Evolutionary conservation across 2,329 filamentous ascomycete species (phyloP), one percentile per base, ranked within the genome.

Genomic region (Exophiala spinifera): DNA sequence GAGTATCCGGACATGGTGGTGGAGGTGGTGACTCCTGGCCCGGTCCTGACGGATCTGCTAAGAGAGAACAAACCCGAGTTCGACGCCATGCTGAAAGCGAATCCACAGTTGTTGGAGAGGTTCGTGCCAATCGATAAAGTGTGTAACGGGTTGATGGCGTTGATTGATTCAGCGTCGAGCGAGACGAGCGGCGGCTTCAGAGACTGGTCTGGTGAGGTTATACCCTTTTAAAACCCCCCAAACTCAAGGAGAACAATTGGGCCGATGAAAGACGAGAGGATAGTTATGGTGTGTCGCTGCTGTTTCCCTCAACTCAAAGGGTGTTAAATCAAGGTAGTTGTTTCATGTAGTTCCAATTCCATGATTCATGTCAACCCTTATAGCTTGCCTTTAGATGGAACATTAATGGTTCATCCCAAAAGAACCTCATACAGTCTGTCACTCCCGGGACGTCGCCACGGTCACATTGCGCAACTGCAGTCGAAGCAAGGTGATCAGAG

Each of bases 1-100:
- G 49, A 51, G n/a, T 39, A 51, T 51, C 49, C 49, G 1, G 42
- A 51, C 28, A 34, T 46, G 15, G 33, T 51, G 19, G 28, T 51
- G 7, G 49, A 46, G 21, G 8, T 51, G 49, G 39, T 51, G 31
- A 51, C 49, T 4, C 49, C 49, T 3, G 49, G 49, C 25, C 49
- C 49, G 8, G 49, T 51, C 19, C 4, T 21, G 49, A 51, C 49
- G 42, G 49, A 51, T 31, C 15, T 51, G 49, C 46, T 28, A 31
- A 43, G 49, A 3, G 49, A 37, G 19, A 39, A 36, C 31, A 14
- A 20, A 15, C 19, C 4, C 3, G 7, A 36, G 3, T 28, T 51
- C 17, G 42, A 51, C 5, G 25, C 36, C 4, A 34, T 20, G 28
- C 11, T 51, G 17, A 51, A 51, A 25, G 21, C 14, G 13, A 46